phyloP scores from a whole-genome alignment of 768 basidiomycete species.

The Imleria badia region DNA sequence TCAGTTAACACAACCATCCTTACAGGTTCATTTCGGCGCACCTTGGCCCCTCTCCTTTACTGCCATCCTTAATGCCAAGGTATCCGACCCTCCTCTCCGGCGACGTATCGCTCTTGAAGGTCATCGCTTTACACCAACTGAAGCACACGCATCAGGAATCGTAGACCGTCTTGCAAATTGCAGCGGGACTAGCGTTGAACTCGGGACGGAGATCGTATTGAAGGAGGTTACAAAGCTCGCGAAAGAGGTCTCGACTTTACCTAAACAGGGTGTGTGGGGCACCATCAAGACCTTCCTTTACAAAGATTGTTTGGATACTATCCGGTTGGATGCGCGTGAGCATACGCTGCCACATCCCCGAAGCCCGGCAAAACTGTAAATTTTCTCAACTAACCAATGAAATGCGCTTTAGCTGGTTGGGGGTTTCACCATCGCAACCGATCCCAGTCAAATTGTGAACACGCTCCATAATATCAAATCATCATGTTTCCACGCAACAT shows the following conservation, averaged over 20 bases:
- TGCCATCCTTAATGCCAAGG: slow-evolving; percentile 60
- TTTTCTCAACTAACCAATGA: background rate
- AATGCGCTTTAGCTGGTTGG: slow-evolving; percentile 5
- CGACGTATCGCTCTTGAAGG: slow-evolving; percentile 81
- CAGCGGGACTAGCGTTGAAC: slow-evolving; percentile 42
- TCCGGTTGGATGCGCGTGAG: slow-evolving; percentile 25
- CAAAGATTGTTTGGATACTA: slow-evolving; percentile 47
- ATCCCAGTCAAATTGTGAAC: slow-evolving; percentile 1
- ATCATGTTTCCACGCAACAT: slow-evolving; percentile 19
- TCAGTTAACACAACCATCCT: background rate
- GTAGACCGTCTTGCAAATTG: slow-evolving; percentile 58
- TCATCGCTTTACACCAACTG: slow-evolving; percentile 70
- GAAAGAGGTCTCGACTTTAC: slow-evolving; percentile 47
- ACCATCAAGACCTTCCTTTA: slow-evolving; percentile 67
- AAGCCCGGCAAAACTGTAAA: slow-evolving; percentile 18
- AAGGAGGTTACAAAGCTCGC: slow-evolving; percentile 66
- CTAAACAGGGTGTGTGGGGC: slow-evolving; percentile 67
- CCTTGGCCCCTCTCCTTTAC: slow-evolving; percentile 73
- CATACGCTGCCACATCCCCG: slow-evolving; percentile 6
- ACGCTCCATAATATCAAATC: background rate
- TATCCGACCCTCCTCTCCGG: slow-evolving; percentile 54
- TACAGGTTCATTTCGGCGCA: slow-evolving; percentile 79
- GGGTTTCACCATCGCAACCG: slow-evolving; percentile 5
- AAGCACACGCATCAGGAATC: slow-evolving; percentile 64
- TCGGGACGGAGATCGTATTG: slow-evolving; percentile 57